Conservation (phyloP, 257 asterid species). For the Petunia axillaris region DNA sequence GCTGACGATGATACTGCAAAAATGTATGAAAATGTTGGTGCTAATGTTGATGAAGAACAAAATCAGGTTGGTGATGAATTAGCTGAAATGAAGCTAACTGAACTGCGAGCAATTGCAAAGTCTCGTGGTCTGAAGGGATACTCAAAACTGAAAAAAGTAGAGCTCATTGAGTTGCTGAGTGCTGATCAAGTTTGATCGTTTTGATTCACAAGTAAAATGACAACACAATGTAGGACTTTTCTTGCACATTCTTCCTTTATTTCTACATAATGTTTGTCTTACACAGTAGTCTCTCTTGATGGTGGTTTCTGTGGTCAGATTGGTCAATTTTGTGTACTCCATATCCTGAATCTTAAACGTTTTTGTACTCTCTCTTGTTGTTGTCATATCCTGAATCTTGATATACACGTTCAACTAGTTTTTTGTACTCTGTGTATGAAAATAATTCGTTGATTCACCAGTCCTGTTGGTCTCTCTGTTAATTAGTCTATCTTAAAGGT, state of each 20-base stretch:
- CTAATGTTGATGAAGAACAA: slow-evolving; percentile 36
- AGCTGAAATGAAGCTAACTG: slow-evolving; percentile 60
- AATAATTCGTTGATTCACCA: neutral
- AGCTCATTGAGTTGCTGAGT: slow-evolving; percentile 53
- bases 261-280: slow-evolving; percentile 2
- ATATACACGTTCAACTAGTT: neutral
- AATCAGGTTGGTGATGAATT: slow-evolving; percentile 31
- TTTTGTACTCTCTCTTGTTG: no score
- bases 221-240: neutral
- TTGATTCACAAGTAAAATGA: slow-evolving; percentile 18
- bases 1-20: slow-evolving; percentile 44
- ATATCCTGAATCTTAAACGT: no score
- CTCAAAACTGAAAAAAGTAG: slow-evolving; percentile 68
- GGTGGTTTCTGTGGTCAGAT: neutral
- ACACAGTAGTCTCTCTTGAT: slow-evolving; percentile 15
- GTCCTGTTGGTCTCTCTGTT: slow-evolving; percentile 6
- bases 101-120: slow-evolving; percentile 66
- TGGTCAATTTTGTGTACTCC: slow-evolving; percentile 21
- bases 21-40: slow-evolving; percentile 34
- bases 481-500: neutral
- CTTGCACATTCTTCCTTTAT: slow-evolving; percentile 14
- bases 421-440: neutral
- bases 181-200: slow-evolving; percentile 32
- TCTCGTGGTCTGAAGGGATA: slow-evolving; percentile 72
- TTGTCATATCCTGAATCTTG: neutral